These are phyloP conservation scores for Hypericum perforatum DNA, from an alignment of 345 rosid species.

Conservation along the genomic window DNA sequence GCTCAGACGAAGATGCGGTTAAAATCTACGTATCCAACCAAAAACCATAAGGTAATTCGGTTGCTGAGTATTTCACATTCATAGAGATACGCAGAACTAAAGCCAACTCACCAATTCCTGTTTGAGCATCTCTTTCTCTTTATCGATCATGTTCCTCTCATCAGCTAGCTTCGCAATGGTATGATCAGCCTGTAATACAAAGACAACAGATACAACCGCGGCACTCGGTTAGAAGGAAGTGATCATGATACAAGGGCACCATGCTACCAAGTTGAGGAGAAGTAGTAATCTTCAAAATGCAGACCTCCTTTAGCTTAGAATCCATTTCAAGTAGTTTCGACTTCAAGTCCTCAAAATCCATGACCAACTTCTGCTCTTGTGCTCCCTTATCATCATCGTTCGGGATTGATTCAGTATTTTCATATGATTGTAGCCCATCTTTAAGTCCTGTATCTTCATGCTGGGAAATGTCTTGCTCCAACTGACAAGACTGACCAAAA, in stretches of 20 bases:
- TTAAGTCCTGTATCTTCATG: conserved; percentile 8
- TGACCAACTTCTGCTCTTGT: conserved; percentile 10
- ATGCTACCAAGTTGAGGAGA: neutral
- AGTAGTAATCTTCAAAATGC: neutral
- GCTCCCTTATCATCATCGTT: conserved; percentile 10
- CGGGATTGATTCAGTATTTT: conserved; percentile 7
- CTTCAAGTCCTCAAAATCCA: conserved; percentile 30
- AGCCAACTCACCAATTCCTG: conserved; percentile 29
- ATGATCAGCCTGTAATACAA: conserved; percentile 34
- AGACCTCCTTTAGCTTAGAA: conserved; percentile 30
- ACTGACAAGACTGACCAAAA: conserved; percentile 21
- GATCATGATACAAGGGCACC: neutral
- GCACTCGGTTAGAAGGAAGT: neutral
- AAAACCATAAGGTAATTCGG: too few species aligned
- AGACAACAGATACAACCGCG: neutral
- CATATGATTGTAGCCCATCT: conserved; percentile 8
- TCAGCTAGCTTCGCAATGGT: conserved; percentile 28
- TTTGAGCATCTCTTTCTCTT: conserved; percentile 30
- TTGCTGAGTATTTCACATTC: neutral
- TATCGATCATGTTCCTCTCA: conserved; percentile 22
- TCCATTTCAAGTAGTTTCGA: conserved; percentile 25
- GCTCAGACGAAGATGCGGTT: too few species aligned
- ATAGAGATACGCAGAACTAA: neutral
- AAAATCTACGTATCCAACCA: too few species aligned
- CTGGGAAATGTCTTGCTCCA: conserved; percentile 12